A percentile compares a stretch with the other conserved stretches of the same genome.
Conservation (phyloP, 1,139 yeast genomes). For the Yamadazyma aaseri region DNA sequence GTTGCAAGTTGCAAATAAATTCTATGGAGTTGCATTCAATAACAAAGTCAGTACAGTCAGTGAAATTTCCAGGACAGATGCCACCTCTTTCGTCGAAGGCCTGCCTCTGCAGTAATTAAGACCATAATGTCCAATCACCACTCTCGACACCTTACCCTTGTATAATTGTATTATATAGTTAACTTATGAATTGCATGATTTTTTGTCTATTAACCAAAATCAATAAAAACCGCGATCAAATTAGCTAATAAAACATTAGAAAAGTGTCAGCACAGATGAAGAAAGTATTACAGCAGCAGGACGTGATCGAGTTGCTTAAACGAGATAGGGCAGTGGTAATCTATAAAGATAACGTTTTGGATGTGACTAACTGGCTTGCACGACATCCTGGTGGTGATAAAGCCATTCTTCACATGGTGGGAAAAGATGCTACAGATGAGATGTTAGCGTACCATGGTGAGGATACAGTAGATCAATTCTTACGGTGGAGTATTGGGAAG, state of each 20-base stretch:
- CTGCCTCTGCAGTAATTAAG: constrained; percentile 1
- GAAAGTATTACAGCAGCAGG: constrained; percentile 15
- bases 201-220: too few species aligned
- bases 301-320: constrained; percentile 51
- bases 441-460: constrained; percentile 78
- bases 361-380: constrained; percentile 67
- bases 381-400: constrained; percentile 89
- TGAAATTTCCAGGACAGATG: constrained; percentile 70
- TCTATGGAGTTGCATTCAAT: constrained; percentile 82
- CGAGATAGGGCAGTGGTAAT: constrained; percentile 71
- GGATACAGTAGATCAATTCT: constrained; percentile 52
- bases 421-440: constrained; percentile 88
- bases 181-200: too few species aligned
- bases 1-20: constrained; percentile 82
- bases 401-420: constrained; percentile 80
- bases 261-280: too few species aligned
- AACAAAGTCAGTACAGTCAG: constrained; percentile 80
- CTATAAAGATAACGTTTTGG: constrained; percentile 57
- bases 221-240: too few species aligned
- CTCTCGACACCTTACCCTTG: too few species aligned
- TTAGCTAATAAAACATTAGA: too few species aligned
- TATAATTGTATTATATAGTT: too few species aligned
- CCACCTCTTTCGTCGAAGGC: constrained; percentile 78
- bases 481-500: constrained; percentile 59
- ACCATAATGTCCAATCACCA: too few species aligned